Evolutionary conservation across 768 basidiomycete genomes (phyloP), one percentile per base, ranked within the genome.

Genomic region (Russula sp.): DNA sequence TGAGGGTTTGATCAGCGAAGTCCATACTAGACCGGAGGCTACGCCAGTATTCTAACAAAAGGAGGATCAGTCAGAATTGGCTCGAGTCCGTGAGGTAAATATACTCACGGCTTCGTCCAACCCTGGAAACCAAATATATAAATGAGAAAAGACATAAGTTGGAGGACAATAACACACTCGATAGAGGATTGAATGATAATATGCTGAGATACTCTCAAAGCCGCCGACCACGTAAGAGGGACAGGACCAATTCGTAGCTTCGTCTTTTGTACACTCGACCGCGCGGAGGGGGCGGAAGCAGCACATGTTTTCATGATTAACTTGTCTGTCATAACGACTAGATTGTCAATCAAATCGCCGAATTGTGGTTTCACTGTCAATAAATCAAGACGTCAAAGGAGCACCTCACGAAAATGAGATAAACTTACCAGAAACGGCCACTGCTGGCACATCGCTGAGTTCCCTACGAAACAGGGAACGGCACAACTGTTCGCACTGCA

Each of bases 11-110:
- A 11, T 42, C 41, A 29, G 41, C 20, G 13, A 61, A 61, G 14
- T 42, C 47, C 6, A 2, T 34, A 43, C 60, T 61, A 5, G 53
- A 61, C 39, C 47, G 32, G 13, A 61, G 60, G 16, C 18, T 18
- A 49, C 47, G 32, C 60, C 60, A 61, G 36, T 61, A 61, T 36
- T 41, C 60, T 61, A 36, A n/a, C 5, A 7, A 10, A 32, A 8
- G 43, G 9, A 18, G n/a, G 1, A 32, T 10, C 7, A 16, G 38
- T 58, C 41, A 58, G 7, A 10, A 38, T 34, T 41, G 16, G 9
- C 41, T 34, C 11, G 1, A 34, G 13, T 22, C 5, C n/a, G 13
- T 18, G 32, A 20, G 13, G 34, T 36, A 11, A 7, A 10, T 22
- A 29, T 34, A 51, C 50, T 51, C n/a, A 39, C 58, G 41, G 22